Evolutionary conservation across 192 early-diverging fungal genomes (phyloP), one percentile per base, ranked within the genome.

Genomic region (Chytriomyces confervae): DNA sequence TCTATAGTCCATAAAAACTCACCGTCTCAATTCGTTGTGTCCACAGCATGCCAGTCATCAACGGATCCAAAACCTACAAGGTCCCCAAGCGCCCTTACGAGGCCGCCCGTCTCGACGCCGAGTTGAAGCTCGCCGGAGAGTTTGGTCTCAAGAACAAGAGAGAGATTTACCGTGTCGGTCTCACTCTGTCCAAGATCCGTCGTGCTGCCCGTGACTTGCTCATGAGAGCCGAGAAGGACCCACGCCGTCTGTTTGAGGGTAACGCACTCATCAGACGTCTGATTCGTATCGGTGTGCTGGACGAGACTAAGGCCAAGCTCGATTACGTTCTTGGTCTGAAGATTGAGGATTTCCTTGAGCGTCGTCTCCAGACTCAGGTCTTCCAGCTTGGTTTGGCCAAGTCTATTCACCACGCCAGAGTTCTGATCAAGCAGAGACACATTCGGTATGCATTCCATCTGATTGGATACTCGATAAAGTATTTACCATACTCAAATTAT

Each of bases 121-220:
- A 86, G 76, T 87, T 97, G 79, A 95, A 94, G 91, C 92, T 98
- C 76, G 91, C 94, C 84, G 97, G 97, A 79, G 95, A 96, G 85
- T 99, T 92, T 90, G 96, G 96, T 89, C 93, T 99, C 84, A 90
- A 93, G 78, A 97, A 96, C 95, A 99, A 98, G 94, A 94, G 94
- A 80, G 97, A 99, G 89, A 95, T 99, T 90, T 99, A 93, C 93
- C 92, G 97, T 84, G 94, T 99, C 68, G 95, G 93, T 79, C 93
- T 91, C 87, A 94, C 94, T 80, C 92, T 99, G 79, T 99, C 97
- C 88, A 97, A 98, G 89, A 97, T 99, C 82, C 97, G 97, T 91
- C 97, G 97, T 98, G 97, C 97, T 77, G 97, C 97, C 79, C 95
- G 97, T 97, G 96, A 99, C 89, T 93, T 99, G 76, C 90, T 99